Conservation (phyloP, 192 early-diverging fungal genomes). For the Coemansia sp. region DNA sequence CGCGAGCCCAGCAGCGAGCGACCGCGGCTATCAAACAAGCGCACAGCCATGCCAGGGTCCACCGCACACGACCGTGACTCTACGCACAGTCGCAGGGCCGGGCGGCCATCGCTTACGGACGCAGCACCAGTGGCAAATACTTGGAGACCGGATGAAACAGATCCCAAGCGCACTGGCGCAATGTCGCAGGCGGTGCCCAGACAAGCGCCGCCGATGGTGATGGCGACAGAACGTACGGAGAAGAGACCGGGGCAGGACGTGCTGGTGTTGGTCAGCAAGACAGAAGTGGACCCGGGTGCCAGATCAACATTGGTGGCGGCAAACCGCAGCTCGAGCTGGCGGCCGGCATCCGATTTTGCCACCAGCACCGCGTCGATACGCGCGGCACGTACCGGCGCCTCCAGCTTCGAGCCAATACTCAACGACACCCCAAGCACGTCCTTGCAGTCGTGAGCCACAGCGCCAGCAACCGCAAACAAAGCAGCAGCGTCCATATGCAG, state of each 20-base stretch:
- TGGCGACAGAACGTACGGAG: conserved; percentile 14
- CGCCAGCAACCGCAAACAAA: not conserved
- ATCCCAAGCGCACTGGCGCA: conserved; percentile 20
- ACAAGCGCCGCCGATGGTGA: conserved; percentile 16
- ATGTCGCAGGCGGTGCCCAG: not conserved
- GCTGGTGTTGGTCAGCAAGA: conserved; percentile 20
- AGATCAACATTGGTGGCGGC: conserved; percentile 11
- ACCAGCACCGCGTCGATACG: conserved; percentile 22
- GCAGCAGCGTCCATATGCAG: not conserved
- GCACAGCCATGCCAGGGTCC: conserved; percentile 23
- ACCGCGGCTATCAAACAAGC: conserved; percentile 21
- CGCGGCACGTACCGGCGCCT: not conserved
- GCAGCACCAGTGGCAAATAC: not conserved
- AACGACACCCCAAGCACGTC: conserved; percentile 12
- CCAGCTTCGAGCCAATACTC: conserved; percentile 10
- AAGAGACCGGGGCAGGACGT: conserved; percentile 41
- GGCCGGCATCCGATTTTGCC: conserved; percentile 4
- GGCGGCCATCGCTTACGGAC: conserved; percentile 2
- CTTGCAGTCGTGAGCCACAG: not conserved
- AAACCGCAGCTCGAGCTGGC: conserved; percentile 27
- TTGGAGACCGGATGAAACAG: conserved; percentile 13
- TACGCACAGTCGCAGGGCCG: conserved; percentile 14
- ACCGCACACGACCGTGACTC: not conserved
- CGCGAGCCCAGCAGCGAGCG: conserved; percentile 8
- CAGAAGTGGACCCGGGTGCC: not conserved